phyloP scores from a whole-genome alignment of 2,329 filamentous ascomycete genomes.

The Berkeleyomyces rouxiae region DNA sequence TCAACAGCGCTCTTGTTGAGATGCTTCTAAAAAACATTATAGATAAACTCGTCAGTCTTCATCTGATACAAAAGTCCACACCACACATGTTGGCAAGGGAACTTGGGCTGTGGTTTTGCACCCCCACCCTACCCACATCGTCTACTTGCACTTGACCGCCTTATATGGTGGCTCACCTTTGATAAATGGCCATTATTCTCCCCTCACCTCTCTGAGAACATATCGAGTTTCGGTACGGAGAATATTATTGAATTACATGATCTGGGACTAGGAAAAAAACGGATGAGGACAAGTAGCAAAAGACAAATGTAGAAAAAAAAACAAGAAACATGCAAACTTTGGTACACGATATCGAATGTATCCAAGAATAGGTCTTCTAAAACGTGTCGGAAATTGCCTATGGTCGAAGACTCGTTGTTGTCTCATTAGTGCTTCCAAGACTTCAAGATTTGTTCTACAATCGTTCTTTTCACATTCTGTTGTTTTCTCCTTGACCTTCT shows the following conservation, averaged over 20 bases:
- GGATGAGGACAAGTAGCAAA: background rate
- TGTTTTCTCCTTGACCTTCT: background rate
- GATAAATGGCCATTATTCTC: background rate
- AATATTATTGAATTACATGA: background rate
- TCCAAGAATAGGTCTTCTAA: background rate
- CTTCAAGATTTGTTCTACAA: background rate
- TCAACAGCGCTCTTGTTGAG: background rate
- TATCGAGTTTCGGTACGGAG: background rate
- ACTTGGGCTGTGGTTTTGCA: background rate
- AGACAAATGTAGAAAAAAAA: background rate
- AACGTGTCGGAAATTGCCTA: slow-evolving; percentile 1
- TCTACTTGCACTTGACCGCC: too few species aligned
- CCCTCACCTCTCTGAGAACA: background rate
- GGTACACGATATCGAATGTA: background rate
- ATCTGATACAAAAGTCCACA: background rate
- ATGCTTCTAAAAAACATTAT: too few species aligned
- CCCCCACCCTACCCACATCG: background rate
- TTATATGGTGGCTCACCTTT: background rate
- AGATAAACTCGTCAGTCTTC: background rate
- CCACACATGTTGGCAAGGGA: background rate
- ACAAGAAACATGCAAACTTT: background rate
- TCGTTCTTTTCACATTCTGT: slow-evolving; percentile 1
- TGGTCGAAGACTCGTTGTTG: background rate
- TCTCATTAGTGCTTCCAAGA: background rate
- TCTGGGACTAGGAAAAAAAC: background rate